Evolutionary conservation across 768 basidiomycete species (phyloP).

Genomic region (Calocybe indica): DNA sequence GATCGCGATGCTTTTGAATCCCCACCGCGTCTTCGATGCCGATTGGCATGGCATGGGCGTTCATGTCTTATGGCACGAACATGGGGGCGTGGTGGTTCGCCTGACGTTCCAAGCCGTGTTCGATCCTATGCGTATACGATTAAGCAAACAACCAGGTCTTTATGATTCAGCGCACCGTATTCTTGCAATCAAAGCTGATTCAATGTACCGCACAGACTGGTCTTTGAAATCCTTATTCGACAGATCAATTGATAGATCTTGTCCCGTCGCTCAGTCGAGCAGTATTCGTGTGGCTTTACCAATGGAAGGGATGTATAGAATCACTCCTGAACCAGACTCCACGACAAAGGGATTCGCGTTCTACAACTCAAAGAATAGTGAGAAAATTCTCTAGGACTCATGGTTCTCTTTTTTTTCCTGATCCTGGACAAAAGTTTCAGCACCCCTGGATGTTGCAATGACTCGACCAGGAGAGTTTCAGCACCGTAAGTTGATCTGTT

Average conservation of each 20-base stretch:
- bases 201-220: slow-evolving; percentile 50
- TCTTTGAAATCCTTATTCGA: slow-evolving; percentile 65
- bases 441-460: slow-evolving; percentile 53
- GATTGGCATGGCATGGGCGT: slow-evolving; percentile 89
- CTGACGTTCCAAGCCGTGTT: slow-evolving; percentile 72
- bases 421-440: slow-evolving; percentile 19
- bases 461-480: slow-evolving; percentile 54
- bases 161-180: not conserved
- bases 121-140: slow-evolving; percentile 61
- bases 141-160: slow-evolving; percentile 51
- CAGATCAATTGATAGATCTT: slow-evolving; percentile 52
- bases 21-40: slow-evolving; percentile 81
- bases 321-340: slow-evolving; percentile 44
- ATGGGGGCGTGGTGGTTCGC: slow-evolving; percentile 54
- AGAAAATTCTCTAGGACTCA: too few relatives aligned
- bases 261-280: slow-evolving; percentile 67
- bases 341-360: too few relatives aligned
- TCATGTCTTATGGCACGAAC: slow-evolving; percentile 60
- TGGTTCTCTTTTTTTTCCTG: too few relatives aligned
- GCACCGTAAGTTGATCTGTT: slow-evolving; percentile 43
- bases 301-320: slow-evolving; percentile 28
- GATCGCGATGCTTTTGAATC: slow-evolving; percentile 75
- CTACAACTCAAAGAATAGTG: too few relatives aligned
- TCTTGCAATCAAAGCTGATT: slow-evolving; percentile 3
- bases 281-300: slow-evolving; percentile 45